phyloP scores from a whole-genome alignment of 257 asterid species.

The Henckelia pumila region DNA sequence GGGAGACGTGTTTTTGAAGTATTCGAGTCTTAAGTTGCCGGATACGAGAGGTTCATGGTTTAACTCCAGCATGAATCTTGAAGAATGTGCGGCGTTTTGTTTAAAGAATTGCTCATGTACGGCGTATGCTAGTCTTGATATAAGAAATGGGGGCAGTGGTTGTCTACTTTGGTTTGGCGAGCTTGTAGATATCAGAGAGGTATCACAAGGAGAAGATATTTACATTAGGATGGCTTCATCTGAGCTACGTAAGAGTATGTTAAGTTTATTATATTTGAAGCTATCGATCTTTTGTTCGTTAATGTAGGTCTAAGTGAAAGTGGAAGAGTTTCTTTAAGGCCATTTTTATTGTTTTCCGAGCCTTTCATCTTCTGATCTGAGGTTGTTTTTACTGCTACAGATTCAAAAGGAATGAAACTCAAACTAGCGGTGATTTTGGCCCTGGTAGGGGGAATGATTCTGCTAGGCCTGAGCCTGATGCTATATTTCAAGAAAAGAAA shows the following conservation, averaged over 20 bases:
- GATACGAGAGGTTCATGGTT: neutral
- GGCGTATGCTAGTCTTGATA: neutral
- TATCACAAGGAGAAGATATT: neutral
- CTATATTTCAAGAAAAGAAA: conserved; percentile 16
- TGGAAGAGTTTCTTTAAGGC: neutral
- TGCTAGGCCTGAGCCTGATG: conserved; percentile 17
- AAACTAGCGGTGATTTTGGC: conserved; percentile 16
- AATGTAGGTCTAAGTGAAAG: too few relatives aligned
- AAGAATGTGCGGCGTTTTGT: neutral
- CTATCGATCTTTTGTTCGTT: too few relatives aligned
- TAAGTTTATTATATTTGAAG: too few relatives aligned
- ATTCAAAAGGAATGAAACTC: conserved; percentile 11
- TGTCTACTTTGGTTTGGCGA: neutral
- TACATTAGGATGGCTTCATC: neutral
- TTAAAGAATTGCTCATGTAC: neutral
- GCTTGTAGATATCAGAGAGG: neutral
- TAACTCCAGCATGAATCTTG: neutral
- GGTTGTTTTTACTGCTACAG: conserved; percentile 11
- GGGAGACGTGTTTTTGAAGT: neutral
- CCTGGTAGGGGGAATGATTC: conserved; percentile 6
- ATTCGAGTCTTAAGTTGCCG: neutral
- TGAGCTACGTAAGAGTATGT: neutral
- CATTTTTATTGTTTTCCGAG: neutral
- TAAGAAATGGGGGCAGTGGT: neutral
- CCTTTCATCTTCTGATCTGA: neutral